Evolutionary conservation across 164 flowering plant species (phyloP).

Genomic region (Nymphaea colorata): DNA sequence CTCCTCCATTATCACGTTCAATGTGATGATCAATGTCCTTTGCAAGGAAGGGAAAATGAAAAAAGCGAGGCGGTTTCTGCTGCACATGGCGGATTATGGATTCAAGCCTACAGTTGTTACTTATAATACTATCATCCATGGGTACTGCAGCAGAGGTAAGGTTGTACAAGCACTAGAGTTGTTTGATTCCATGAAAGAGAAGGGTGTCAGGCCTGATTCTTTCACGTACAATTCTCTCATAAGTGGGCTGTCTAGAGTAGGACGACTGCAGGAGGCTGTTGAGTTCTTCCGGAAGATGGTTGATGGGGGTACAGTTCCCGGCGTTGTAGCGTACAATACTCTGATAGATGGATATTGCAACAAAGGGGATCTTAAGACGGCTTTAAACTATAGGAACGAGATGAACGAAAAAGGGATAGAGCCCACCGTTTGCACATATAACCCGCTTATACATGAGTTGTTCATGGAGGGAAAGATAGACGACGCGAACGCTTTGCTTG

Average conservation of each 20-base stretch:
- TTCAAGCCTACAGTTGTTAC: slow-evolving; percentile 59
- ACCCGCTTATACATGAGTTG: slow-evolving; percentile 55
- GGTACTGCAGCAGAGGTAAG: slow-evolving; percentile 39
- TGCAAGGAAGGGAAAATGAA: slow-evolving; percentile 84
- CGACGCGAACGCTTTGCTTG: slow-evolving; percentile 41
- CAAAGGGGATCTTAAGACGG: slow-evolving; percentile 44
- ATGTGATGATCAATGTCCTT: slow-evolving; percentile 73
- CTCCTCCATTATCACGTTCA: slow-evolving; percentile 48
- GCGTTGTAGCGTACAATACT: slow-evolving; percentile 46
- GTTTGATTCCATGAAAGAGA: slow-evolving; percentile 34
- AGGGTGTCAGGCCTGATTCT: slow-evolving; percentile 48
- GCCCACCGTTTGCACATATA: slow-evolving; percentile 61
- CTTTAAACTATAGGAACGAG: slow-evolving; percentile 49
- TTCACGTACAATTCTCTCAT: slow-evolving; percentile 54
- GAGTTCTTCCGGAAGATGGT: slow-evolving; percentile 36
- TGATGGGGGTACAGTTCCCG: slow-evolving; percentile 40
- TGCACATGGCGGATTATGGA: slow-evolving; percentile 49
- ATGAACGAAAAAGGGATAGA: slow-evolving; percentile 45
- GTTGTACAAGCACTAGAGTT: slow-evolving; percentile 37
- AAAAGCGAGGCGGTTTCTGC: slow-evolving; percentile 55
- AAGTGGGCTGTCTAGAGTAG: slow-evolving; percentile 49
- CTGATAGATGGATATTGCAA: slow-evolving; percentile 71
- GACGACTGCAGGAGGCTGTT: slow-evolving; percentile 54
- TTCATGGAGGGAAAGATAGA: slow-evolving; percentile 44
- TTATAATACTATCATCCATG: slow-evolving; percentile 67